phyloP scores from a whole-genome alignment of 2,329 filamentous ascomycete genomes.

The Pochonia chlamydosporia region DNA sequence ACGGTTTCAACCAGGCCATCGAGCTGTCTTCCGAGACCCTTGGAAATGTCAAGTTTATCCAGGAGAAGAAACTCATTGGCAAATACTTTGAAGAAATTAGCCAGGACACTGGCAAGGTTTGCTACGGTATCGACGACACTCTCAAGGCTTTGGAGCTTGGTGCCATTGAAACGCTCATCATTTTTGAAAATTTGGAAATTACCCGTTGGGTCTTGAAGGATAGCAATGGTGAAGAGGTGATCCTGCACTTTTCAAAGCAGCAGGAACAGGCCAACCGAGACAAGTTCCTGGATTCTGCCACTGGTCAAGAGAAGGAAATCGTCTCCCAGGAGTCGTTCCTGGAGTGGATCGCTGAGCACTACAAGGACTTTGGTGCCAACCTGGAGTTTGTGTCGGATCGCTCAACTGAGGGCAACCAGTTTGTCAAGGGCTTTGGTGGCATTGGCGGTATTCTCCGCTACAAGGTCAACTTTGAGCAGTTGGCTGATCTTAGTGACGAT shows the following conservation, averaged over 20 bases:
- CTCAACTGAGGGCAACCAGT: conserved; percentile 98
- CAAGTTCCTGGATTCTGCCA: conserved; percentile 91
- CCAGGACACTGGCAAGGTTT: conserved; percentile 93
- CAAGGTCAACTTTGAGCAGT: conserved; percentile 99
- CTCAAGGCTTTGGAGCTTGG: conserved; percentile 94
- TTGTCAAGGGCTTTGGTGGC: conserved; percentile 98
- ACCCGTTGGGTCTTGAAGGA: conserved; percentile 87
- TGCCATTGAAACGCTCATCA: conserved; percentile 89
- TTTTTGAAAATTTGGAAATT: conserved; percentile 95
- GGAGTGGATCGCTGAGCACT: conserved; percentile 99
- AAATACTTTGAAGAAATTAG: conserved; percentile 99
- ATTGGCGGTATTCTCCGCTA: conserved; percentile 96
- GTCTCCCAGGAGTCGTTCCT: conserved; percentile 84
- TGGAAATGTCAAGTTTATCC: conserved; percentile 99
- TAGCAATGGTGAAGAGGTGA: conserved; percentile 62
- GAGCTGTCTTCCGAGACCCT: conserved; percentile 92
- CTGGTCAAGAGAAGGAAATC: conserved; percentile 96
- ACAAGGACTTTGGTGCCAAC: conserved; percentile 93
- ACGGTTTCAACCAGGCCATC: conserved; percentile 99
- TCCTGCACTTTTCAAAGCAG: conserved; percentile 83
- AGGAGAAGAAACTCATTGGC: conserved; percentile 99
- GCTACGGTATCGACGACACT: conserved; percentile 97
- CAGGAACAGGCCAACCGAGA: conserved; percentile 66
- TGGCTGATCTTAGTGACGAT: conserved; percentile 87
- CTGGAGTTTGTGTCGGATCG: conserved; percentile 97